These are phyloP conservation scores for Chaetomium tenue DNA, from an alignment of 495 filamentous ascomycete genomes.

Conservation along the genomic window DNA sequence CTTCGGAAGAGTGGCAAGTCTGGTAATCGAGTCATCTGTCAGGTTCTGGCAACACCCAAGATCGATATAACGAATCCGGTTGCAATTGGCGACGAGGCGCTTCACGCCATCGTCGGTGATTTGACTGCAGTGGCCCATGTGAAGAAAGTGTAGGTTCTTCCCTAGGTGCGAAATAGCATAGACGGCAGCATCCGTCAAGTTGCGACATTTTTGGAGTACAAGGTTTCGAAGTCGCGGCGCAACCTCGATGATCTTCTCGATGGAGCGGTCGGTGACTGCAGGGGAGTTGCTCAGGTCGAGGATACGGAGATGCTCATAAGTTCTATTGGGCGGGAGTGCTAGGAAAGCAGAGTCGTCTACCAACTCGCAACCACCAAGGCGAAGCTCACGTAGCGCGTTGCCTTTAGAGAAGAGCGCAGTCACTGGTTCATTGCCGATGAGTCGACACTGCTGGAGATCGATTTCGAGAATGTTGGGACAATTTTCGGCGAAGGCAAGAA, in stretches of 20 bases:
- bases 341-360: constrained; percentile 86
- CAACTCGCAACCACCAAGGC: constrained; percentile 76
- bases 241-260: constrained; percentile 79
- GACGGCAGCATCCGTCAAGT: constrained; percentile 89
- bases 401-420: constrained; percentile 73
- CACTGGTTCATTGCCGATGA: constrained; percentile 76
- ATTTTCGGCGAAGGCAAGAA: constrained; percentile 79
- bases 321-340: constrained; percentile 64
- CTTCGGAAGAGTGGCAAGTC: constrained; percentile 84
- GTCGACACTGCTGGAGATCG: constrained; percentile 82
- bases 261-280: constrained; percentile 76
- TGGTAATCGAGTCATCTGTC: constrained; percentile 82
- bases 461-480: constrained; percentile 94
- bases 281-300: constrained; percentile 89
- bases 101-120: constrained; percentile 87
- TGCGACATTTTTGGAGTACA: constrained; percentile 88
- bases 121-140: constrained; percentile 87
- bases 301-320: constrained; percentile 84
- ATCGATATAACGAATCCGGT: constrained; percentile 95
- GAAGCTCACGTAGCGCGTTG: constrained; percentile 79
- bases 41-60: constrained; percentile 89
- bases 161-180: constrained; percentile 80
- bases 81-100: constrained; percentile 78
- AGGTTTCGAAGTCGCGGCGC: constrained; percentile 90
- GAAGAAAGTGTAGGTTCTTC: constrained; percentile 95